Conservation (phyloP, 1,139 yeast species). For the Geotrichum klebahnii region DNA sequence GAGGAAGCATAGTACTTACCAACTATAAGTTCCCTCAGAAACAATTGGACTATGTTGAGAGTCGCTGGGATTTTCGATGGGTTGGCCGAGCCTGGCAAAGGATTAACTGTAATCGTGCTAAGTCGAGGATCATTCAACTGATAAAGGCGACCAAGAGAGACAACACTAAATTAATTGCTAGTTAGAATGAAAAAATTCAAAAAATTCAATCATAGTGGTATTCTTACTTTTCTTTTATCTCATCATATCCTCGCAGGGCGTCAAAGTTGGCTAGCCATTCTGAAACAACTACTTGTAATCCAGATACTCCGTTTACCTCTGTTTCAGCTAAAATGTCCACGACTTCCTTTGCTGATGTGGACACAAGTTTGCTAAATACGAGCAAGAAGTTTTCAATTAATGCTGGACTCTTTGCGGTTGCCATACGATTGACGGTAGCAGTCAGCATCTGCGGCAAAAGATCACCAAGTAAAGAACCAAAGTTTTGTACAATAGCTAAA, state of each 20-base stretch:
- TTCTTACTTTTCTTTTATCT: slow-evolving; percentile 54
- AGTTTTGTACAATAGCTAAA: slow-evolving; percentile 53
- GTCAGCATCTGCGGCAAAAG: slow-evolving; percentile 57
- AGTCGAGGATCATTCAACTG: slow-evolving; percentile 55
- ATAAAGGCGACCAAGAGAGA: slow-evolving; percentile 65
- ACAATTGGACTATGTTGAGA: slow-evolving; percentile 66
- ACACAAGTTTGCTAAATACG: slow-evolving; percentile 69
- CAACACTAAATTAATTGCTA: slow-evolving; percentile 35
- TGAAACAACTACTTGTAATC: slow-evolving; percentile 53
- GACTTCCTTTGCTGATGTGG: slow-evolving; percentile 57
- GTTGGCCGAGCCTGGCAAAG: slow-evolving; percentile 67
- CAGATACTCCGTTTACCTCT: slow-evolving; percentile 30
- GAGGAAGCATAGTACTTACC: slow-evolving; percentile 27
- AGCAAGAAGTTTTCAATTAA: slow-evolving; percentile 71
- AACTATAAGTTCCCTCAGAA: slow-evolving; percentile 60
- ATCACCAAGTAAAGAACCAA: slow-evolving; percentile 49
- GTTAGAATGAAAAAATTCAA: not conserved
- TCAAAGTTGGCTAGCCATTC: slow-evolving; percentile 84
- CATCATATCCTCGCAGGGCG: slow-evolving; percentile 70
- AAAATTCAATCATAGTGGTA: too few relatives aligned
- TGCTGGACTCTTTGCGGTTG: slow-evolving; percentile 60
- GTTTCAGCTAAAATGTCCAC: slow-evolving; percentile 50
- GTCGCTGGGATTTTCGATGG: slow-evolving; percentile 63
- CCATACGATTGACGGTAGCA: slow-evolving; percentile 68
- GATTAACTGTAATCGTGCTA: slow-evolving; percentile 57